Evolutionary conservation across 2,329 filamentous ascomycete species (phyloP).

Genomic region (Penicillium thymicola): DNA sequence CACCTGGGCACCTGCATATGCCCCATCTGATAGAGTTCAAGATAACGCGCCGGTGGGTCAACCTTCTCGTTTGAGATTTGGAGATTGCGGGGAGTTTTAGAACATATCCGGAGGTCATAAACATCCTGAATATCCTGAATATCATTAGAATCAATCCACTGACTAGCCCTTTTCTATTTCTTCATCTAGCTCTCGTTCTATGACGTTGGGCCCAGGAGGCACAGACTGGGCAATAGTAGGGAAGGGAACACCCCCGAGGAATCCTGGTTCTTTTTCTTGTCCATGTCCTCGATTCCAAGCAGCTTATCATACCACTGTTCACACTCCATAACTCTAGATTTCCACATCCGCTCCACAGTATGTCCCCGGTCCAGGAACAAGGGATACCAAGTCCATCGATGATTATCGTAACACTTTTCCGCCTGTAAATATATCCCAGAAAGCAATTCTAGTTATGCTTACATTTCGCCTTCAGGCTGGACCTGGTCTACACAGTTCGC

Average conservation of each 20-base stretch:
- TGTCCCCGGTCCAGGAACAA: too few species aligned
- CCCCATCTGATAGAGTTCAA: background rate
- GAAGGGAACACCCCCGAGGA: constrained; percentile 23
- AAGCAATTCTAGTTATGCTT: constrained; percentile 29
- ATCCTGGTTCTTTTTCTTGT: background rate
- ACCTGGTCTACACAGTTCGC: constrained; percentile 21
- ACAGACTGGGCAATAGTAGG: constrained; percentile 25
- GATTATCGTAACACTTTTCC: constrained; percentile 7
- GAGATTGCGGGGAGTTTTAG: background rate
- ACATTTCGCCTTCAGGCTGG: constrained; percentile 21
- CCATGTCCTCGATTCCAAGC: background rate
- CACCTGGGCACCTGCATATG: background rate
- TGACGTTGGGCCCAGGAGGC: constrained; percentile 12
- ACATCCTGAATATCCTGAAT: background rate
- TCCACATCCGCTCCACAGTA: too few species aligned
- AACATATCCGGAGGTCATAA: background rate
- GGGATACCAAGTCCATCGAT: constrained; percentile 22
- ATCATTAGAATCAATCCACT: background rate
- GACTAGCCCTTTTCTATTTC: background rate
- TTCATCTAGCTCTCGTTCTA: background rate
- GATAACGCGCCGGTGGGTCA: constrained; percentile 7
- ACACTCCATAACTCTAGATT: constrained; percentile 25
- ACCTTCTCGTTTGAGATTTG: constrained; percentile 8
- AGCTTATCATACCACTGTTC: background rate
- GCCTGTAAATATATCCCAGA: constrained; percentile 13